A percentile compares a stretch with the other conserved stretches of the same genome.
phyloP scores from a whole-genome alignment of 768 basidiomycete genomes.

The Suillus brevipes region DNA sequence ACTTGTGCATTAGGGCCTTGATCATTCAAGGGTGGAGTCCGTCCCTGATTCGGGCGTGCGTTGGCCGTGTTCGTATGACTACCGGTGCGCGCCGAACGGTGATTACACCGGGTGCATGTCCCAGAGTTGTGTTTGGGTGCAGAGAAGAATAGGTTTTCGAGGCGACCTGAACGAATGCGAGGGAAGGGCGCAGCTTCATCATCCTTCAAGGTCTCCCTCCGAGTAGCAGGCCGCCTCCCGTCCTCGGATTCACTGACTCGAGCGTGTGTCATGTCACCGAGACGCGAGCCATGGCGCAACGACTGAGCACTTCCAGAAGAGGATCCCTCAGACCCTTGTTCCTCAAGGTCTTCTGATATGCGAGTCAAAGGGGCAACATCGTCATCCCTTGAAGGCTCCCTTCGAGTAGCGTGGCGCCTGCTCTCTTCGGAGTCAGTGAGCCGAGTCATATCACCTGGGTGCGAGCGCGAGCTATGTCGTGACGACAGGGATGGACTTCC shows the following conservation, averaged over 20 bases:
- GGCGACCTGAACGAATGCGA: conserved; percentile 72
- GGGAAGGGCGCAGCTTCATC: conserved; percentile 67
- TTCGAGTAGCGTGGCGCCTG: neutral
- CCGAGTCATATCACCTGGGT: conserved; percentile 4
- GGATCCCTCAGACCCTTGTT: conserved; percentile 55
- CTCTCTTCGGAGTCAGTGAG: neutral
- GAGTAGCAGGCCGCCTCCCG: neutral
- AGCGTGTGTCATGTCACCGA: neutral
- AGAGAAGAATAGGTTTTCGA: conserved; percentile 81
- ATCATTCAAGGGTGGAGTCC: conserved; percentile 4
- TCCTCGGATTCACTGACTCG: neutral
- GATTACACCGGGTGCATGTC: conserved; percentile 68
- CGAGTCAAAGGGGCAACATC: conserved; percentile 22
- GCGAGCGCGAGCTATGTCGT: conserved; percentile 4
- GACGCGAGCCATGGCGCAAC: neutral
- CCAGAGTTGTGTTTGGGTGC: conserved; percentile 72
- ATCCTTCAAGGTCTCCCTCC: conserved; percentile 2
- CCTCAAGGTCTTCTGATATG: conserved; percentile 66
- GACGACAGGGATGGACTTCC: conserved; percentile 24
- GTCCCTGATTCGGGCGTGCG: neutral
- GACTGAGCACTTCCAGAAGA: conserved; percentile 6
- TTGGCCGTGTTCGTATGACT: neutral
- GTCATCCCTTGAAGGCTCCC: neutral
- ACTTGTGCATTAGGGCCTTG: conserved; percentile 50
- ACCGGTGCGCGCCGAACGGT: conserved; percentile 17